A percentile compares a stretch with the other conserved stretches of the same genome.
phyloP scores from a whole-genome alignment of 805 yeast genomes.

The Candida methanosorbosa region DNA sequence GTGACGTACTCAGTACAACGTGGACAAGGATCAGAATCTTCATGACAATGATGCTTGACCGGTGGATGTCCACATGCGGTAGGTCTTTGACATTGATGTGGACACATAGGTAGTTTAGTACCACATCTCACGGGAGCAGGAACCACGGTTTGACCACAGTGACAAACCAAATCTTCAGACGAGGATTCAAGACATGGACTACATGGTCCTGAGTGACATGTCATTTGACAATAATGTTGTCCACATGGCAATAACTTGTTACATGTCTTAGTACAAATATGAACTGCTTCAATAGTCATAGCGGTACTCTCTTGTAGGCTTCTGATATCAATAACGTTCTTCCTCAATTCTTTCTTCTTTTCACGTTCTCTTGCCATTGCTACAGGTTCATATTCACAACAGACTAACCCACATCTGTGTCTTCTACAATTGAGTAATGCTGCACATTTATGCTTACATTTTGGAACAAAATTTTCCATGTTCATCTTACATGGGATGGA shows the following conservation, averaged over 20 bases:
- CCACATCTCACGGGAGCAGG: slow-evolving; percentile 87
- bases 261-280: slow-evolving; percentile 64
- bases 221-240: slow-evolving; percentile 53
- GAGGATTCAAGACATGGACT: slow-evolving; percentile 73
- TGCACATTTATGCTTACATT: slow-evolving; percentile 64
- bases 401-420: slow-evolving; percentile 60
- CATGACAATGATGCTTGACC: slow-evolving; percentile 71
- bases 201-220: slow-evolving; percentile 77
- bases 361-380: slow-evolving; percentile 52
- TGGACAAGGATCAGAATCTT: slow-evolving; percentile 57
- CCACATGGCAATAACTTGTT: slow-evolving; percentile 56
- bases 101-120: slow-evolving; percentile 54
- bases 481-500: slow-evolving; percentile 55
- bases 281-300: slow-evolving; percentile 60
- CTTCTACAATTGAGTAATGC: slow-evolving; percentile 72
- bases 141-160: slow-evolving; percentile 72
- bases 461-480: slow-evolving; percentile 44
- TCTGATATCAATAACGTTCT: slow-evolving; percentile 19
- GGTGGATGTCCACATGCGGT: slow-evolving; percentile 62
- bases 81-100: slow-evolving; percentile 51
- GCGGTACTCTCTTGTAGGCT: slow-evolving; percentile 11
- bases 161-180: slow-evolving; percentile 70
- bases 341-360: slow-evolving; percentile 38
- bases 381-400: slow-evolving; percentile 60
- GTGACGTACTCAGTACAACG: slow-evolving; percentile 49